Conservation (phyloP, 2,329 filamentous ascomycete species). For the Alternaria sp. region DNA sequence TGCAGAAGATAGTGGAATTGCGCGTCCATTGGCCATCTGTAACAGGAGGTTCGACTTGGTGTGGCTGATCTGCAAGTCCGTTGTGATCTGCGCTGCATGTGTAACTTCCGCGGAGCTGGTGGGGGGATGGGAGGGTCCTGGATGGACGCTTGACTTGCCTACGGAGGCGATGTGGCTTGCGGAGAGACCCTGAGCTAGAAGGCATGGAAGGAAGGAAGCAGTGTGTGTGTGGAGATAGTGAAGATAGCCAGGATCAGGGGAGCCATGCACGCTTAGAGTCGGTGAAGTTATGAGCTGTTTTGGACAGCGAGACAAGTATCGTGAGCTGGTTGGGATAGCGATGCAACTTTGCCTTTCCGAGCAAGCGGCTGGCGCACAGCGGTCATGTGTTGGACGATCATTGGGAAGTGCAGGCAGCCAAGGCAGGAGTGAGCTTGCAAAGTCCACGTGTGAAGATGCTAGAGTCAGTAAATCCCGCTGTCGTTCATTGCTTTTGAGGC, state of each 20-base stretch:
- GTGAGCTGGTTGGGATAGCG: conserved; percentile 16
- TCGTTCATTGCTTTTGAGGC: conserved; percentile 7
- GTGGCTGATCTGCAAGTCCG: conserved; percentile 20
- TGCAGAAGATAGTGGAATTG: neutral
- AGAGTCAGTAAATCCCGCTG: conserved; percentile 4
- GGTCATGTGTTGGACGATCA: conserved; percentile 16
- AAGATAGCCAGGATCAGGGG: neutral
- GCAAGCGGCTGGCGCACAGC: conserved; percentile 10
- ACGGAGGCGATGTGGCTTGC: conserved; percentile 13
- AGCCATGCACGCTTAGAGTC: conserved; percentile 4
- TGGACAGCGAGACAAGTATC: conserved; percentile 5
- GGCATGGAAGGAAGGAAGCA: conserved; percentile 12
- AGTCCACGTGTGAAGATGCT: conserved; percentile 6
- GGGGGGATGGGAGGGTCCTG: conserved; percentile 15
- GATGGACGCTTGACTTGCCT: conserved; percentile 19
- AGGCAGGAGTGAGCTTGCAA: conserved; percentile 3
- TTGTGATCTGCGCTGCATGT: conserved; percentile 23
- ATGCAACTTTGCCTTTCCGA: conserved; percentile 13
- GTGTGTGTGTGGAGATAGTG: conserved; percentile 2
- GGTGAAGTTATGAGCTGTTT: conserved; percentile 15
- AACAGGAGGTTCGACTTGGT: conserved; percentile 2
- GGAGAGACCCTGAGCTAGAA: conserved; percentile 23
- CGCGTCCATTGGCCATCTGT: conserved; percentile 6
- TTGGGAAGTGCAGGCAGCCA: conserved; percentile 7
- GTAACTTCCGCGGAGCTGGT: conserved; percentile 15